Evolutionary conservation across 2,329 filamentous ascomycete genomes (phyloP).

Genomic region (Epichloe uncinata): DNA sequence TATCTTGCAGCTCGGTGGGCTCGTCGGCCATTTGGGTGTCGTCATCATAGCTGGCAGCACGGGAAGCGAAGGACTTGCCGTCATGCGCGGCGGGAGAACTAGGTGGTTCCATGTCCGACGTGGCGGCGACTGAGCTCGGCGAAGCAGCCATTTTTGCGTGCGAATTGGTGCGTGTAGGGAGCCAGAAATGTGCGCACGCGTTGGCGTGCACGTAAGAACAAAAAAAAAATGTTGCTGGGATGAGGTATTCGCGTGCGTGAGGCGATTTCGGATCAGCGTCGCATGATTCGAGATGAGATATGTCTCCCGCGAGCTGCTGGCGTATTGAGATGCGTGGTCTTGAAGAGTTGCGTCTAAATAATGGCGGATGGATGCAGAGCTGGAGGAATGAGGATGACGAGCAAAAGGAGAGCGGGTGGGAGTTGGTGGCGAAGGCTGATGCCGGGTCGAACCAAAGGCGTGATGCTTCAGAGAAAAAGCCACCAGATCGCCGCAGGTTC

Average conservation of each 20-base stretch:
- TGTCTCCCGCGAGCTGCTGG: not conserved
- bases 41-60: constrained; percentile 33
- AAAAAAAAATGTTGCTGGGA: not conserved
- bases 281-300: constrained; percentile 5
- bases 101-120: constrained; percentile 31
- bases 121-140: constrained; percentile 25
- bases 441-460: constrained; percentile 2
- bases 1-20: constrained; percentile 31
- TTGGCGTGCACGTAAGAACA: not conserved
- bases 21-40: constrained; percentile 28
- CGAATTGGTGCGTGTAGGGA: not conserved
- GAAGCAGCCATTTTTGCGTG: constrained; percentile 24
- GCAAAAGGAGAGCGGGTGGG: not conserved
- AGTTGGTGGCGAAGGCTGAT: not conserved
- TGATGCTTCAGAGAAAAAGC: not conserved
- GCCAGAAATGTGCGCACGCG: not conserved
- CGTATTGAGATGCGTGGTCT: not conserved
- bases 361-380: not conserved
- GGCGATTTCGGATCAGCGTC: constrained; percentile 8
- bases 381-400: not conserved
- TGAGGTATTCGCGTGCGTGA: not conserved
- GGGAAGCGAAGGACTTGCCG: constrained; percentile 33
- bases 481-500: no score
- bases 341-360: not conserved
- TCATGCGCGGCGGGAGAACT: constrained; percentile 32